Evolutionary conservation across 2,329 filamentous ascomycete genomes (phyloP).

Genomic region (Elsinoe perseae): DNA sequence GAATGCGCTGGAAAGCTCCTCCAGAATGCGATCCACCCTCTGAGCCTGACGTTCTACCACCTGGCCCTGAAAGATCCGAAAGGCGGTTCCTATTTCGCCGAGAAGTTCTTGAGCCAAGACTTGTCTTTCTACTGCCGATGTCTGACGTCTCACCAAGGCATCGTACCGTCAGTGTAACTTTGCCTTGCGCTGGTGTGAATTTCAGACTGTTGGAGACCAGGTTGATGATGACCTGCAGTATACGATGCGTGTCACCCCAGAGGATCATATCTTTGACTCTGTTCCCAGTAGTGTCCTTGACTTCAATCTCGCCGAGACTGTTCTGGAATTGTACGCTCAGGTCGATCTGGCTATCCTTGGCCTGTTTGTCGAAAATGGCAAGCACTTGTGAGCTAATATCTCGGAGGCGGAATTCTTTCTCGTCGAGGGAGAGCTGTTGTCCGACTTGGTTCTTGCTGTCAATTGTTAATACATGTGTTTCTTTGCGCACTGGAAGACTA

Average conservation of each 20-base stretch:
- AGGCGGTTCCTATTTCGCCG: slow-evolving; percentile 24
- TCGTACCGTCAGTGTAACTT: slow-evolving; percentile 66
- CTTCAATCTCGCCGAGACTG: slow-evolving; percentile 26
- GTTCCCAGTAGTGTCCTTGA: slow-evolving; percentile 27
- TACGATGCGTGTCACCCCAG: slow-evolving; percentile 87
- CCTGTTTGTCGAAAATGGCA: slow-evolving; percentile 85
- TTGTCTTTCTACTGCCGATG: slow-evolving; percentile 35
- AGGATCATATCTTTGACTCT: slow-evolving; percentile 76
- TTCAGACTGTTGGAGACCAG: slow-evolving; percentile 87
- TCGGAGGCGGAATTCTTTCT: slow-evolving; percentile 76
- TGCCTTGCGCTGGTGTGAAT: slow-evolving; percentile 72
- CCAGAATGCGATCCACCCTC: slow-evolving; percentile 9
- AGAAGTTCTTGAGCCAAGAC: slow-evolving; percentile 33
- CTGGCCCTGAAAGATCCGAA: slow-evolving; percentile 22
- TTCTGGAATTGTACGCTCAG: slow-evolving; percentile 66
- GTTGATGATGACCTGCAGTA: slow-evolving; percentile 89
- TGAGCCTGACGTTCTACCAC: slow-evolving; percentile 7
- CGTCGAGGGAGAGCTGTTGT: slow-evolving; percentile 71
- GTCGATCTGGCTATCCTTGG: slow-evolving; percentile 67
- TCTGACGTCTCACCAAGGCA: slow-evolving; percentile 56
- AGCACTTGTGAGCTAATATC: slow-evolving; percentile 76
- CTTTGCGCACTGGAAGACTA: not conserved
- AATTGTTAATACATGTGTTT: not conserved
- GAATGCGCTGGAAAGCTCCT: slow-evolving; percentile 26
- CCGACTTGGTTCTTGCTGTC: slow-evolving; percentile 88